Conservation (phyloP, 192 early-diverging fungal species). For the Phlyctochytrium bullatum region DNA sequence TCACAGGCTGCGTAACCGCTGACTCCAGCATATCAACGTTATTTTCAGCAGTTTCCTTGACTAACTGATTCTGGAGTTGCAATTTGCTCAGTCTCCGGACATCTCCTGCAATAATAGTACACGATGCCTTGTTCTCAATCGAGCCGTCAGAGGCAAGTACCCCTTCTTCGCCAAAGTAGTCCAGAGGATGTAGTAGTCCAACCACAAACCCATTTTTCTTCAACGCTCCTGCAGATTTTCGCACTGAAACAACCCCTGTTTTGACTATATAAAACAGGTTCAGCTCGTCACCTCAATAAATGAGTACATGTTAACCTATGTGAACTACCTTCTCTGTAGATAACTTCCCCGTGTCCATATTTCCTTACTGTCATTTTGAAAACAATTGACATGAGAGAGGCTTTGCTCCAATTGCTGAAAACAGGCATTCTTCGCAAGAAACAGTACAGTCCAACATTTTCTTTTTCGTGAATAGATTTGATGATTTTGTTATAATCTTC, state of each 20-base stretch:
- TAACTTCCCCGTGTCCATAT: constrained; percentile 12
- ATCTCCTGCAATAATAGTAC: constrained; percentile 22
- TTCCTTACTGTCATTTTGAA: constrained; percentile 22
- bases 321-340: constrained; percentile 18
- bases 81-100: background rate
- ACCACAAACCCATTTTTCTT: constrained; percentile 9
- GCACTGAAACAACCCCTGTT: constrained; percentile 21
- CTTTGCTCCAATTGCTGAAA: constrained; percentile 22
- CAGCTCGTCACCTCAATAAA: constrained; percentile 5
- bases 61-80: background rate
- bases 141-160: constrained; percentile 11
- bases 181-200: constrained; percentile 11
- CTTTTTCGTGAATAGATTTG: constrained; percentile 42
- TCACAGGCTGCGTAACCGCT: background rate
- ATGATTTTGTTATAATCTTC: constrained; percentile 32
- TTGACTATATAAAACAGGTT: constrained; percentile 29
- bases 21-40: background rate
- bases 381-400: constrained; percentile 25
- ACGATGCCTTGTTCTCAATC: background rate
- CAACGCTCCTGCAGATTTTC: constrained; percentile 1
- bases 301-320: background rate
- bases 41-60: background rate
- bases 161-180: constrained; percentile 43
- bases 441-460: constrained; percentile 29
- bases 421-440: constrained; percentile 39